Conservation (phyloP, 192 early-diverging fungal genomes). For the Glomus cerebriforme region DNA sequence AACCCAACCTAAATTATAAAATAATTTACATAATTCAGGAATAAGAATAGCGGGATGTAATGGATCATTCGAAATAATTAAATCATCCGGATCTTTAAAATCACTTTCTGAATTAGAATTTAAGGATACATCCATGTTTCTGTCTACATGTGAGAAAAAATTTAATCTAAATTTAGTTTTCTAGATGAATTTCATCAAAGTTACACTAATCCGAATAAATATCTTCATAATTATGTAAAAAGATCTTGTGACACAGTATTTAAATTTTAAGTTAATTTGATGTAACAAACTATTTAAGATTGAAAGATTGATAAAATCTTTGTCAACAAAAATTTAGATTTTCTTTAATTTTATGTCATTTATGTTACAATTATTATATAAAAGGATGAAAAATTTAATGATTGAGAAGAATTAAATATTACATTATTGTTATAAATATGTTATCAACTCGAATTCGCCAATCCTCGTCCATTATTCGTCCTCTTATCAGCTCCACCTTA, state of each 20-base stretch:
- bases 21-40: slow-evolving; percentile 86
- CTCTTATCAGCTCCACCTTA: not conserved
- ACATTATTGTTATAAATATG: not conserved
- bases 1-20: slow-evolving; percentile 93
- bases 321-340: not conserved
- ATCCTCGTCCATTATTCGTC: not conserved
- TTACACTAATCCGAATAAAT: too few relatives aligned
- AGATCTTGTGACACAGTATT: too few relatives aligned
- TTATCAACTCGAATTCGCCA: not conserved
- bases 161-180: too few relatives aligned
- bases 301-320: not conserved
- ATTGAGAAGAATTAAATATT: not conserved
- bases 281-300: not conserved
- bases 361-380: not conserved
- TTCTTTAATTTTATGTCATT: not conserved
- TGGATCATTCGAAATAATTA: slow-evolving; percentile 59
- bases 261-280: too few relatives aligned
- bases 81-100: slow-evolving; percentile 9
- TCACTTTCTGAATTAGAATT: not conserved
- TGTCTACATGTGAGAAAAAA: too few relatives aligned
- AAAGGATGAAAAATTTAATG: not conserved
- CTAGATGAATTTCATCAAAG: too few relatives aligned
- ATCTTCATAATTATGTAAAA: too few relatives aligned
- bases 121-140: not conserved
- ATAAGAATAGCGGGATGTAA: slow-evolving; percentile 85